These are phyloP conservation scores for Arxiozyma bovina DNA, from an alignment of 1,139 yeast species.

Conservation along the genomic window DNA sequence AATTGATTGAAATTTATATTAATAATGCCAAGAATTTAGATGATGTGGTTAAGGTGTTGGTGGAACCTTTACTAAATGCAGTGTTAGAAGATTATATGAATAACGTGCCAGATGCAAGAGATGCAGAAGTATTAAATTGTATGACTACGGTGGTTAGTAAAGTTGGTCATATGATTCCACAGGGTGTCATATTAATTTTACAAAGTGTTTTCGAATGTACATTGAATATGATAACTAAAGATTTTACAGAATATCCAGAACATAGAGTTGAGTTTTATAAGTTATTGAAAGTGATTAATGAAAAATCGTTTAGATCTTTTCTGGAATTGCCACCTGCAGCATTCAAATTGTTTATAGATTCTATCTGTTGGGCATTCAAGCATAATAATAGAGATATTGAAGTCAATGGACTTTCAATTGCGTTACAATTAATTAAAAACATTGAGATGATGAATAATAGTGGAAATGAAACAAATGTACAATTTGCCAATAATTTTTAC, in stretches of 20 bases:
- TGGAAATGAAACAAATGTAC: slow-evolving; percentile 15
- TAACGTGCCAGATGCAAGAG: slow-evolving; percentile 93
- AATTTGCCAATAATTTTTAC: slow-evolving; percentile 80
- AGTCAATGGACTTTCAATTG: slow-evolving; percentile 75
- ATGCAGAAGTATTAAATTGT: slow-evolving; percentile 93
- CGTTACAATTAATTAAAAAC: slow-evolving; percentile 72
- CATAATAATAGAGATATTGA: slow-evolving; percentile 95
- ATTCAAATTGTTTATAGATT: slow-evolving; percentile 82
- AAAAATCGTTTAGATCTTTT: slow-evolving; percentile 77
- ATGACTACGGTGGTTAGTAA: slow-evolving; percentile 82
- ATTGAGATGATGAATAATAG: slow-evolving; percentile 72
- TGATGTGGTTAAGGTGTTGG: slow-evolving; percentile 74
- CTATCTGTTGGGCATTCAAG: slow-evolving; percentile 96
- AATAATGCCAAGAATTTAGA: slow-evolving; percentile 72
- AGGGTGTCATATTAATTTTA: slow-evolving; percentile 77
- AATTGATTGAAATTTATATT: slow-evolving; percentile 81
- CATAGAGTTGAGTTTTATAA: slow-evolving; percentile 95
- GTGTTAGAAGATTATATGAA: slow-evolving; percentile 83
- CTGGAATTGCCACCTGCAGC: slow-evolving; percentile 86
- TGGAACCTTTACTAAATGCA: slow-evolving; percentile 76
- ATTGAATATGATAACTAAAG: slow-evolving; percentile 88
- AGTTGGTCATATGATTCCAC: slow-evolving; percentile 84
- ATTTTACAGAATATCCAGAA: slow-evolving; percentile 94
- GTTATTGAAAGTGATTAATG: slow-evolving; percentile 75
- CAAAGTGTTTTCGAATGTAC: slow-evolving; percentile 94